These are phyloP conservation scores for Odonthalia washingtoniensis DNA, from an alignment of 31 red algal genomes.

Conservation along the genomic window DNA sequence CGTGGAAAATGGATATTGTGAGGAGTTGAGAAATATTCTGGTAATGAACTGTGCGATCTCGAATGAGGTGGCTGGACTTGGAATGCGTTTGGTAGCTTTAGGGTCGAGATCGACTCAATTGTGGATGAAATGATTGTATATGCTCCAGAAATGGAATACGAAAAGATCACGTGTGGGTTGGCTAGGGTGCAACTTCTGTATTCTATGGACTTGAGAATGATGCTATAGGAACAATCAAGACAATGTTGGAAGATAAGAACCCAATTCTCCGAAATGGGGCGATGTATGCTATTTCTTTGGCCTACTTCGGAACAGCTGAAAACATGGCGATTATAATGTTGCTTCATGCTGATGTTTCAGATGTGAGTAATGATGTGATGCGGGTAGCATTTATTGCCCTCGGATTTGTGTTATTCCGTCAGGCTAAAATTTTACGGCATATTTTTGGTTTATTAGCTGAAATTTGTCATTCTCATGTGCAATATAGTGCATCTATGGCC, in stretches of 20 bases:
- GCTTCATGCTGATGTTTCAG: slow-evolving; percentile 92
- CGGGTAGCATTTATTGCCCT: slow-evolving; percentile 88
- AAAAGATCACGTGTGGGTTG: slow-evolving; percentile 92
- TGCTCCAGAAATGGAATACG: slow-evolving; percentile 86
- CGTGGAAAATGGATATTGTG: slow-evolving; percentile 81
- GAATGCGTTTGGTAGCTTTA: slow-evolving; percentile 82
- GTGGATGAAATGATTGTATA: slow-evolving; percentile 93
- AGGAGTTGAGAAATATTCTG: slow-evolving; percentile 90
- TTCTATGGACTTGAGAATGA: slow-evolving; percentile 89
- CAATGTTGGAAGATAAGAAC: slow-evolving; percentile 74
- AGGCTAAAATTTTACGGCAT: slow-evolving; percentile 79
- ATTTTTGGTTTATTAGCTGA: slow-evolving; percentile 89
- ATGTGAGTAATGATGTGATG: slow-evolving; percentile 96
- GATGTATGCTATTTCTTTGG: slow-evolving; percentile 88
- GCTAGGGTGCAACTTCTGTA: slow-evolving; percentile 84
- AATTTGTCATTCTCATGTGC: slow-evolving; percentile 94
- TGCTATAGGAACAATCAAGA: slow-evolving; percentile 80
- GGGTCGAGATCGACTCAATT: slow-evolving; percentile 80
- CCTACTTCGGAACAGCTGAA: slow-evolving; percentile 93
- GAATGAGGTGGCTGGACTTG: slow-evolving; percentile 90
- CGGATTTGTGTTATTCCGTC: slow-evolving; percentile 94
- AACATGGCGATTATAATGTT: slow-evolving; percentile 86
- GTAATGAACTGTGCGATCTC: slow-evolving; percentile 88
- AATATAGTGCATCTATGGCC: slow-evolving; percentile 92
- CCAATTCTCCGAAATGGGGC: slow-evolving; percentile 85